These are phyloP conservation scores for Didymosphaeria variabile DNA, from an alignment of 2,329 filamentous ascomycete genomes.

Conservation along the genomic window DNA sequence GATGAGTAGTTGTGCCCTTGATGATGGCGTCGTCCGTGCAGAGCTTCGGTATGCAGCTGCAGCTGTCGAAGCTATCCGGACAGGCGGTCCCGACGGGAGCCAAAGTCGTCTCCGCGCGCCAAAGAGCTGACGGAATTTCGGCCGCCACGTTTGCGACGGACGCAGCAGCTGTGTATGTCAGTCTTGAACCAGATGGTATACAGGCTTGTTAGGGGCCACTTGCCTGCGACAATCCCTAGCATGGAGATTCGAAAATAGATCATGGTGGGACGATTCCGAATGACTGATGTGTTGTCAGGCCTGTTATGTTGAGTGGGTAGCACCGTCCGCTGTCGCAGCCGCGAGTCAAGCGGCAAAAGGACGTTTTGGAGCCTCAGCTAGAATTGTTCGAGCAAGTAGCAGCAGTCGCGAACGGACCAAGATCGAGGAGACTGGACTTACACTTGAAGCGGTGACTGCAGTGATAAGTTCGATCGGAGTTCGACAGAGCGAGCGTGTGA, in stretches of 20 bases:
- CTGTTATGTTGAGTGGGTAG: not conserved
- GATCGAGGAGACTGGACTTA: not conserved
- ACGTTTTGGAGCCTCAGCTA: not conserved
- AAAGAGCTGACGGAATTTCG: not conserved
- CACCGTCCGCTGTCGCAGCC: not conserved
- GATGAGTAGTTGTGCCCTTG: slow-evolving; percentile 13
- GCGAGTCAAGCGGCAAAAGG: not conserved
- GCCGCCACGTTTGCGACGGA: not conserved
- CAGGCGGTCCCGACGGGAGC: not conserved
- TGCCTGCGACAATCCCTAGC: slow-evolving; percentile 6
- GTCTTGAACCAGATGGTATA: not conserved
- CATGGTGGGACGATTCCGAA: not conserved
- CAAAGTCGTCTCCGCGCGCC: not conserved
- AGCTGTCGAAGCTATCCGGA: not conserved
- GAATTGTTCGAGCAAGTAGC: not conserved
- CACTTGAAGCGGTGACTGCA: slow-evolving; percentile 1
- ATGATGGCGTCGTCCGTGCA: slow-evolving; percentile 13
- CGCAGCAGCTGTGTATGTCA: not conserved
- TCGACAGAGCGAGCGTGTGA: not conserved
- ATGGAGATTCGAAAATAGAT: slow-evolving; percentile 2
- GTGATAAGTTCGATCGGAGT: not conserved
- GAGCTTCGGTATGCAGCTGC: slow-evolving; percentile 12
- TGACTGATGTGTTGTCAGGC: not conserved
- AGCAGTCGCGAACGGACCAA: not conserved
- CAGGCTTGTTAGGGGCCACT: not conserved